Percentiles rank a stretch among this genome's conserved stretches.
Evolutionary conservation across 1,139 yeast genomes (phyloP).

Genomic region (Geotrichum histeridarum): DNA sequence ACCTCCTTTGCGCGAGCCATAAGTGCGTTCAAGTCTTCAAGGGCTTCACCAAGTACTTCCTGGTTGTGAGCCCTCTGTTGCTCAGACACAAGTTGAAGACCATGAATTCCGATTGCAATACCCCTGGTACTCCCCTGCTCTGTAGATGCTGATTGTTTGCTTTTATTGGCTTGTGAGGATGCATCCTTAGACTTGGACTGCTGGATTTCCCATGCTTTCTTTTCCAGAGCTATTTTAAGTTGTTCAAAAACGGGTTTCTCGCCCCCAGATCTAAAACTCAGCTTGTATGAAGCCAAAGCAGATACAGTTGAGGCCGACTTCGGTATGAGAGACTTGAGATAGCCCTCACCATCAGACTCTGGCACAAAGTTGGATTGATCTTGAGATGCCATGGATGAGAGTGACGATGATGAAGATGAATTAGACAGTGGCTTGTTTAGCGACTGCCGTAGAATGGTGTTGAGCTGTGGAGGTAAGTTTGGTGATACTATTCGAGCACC

Average conservation of each 20-base stretch:
- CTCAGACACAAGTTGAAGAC: conserved; percentile 59
- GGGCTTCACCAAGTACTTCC: conserved; percentile 57
- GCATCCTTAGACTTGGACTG: too few relatives aligned
- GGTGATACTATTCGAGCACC: conserved; percentile 53
- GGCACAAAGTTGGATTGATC: conserved; percentile 3
- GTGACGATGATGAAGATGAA: neutral
- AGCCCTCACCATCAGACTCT: conserved; percentile 25
- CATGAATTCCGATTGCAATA: conserved; percentile 53
- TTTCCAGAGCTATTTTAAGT: conserved; percentile 27
- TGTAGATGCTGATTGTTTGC: too few relatives aligned
- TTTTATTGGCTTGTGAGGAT: too few relatives aligned
- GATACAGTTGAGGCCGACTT: conserved; percentile 20
- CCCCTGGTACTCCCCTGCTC: neutral
- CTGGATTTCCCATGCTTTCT: conserved; percentile 24
- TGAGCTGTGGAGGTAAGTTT: conserved; percentile 30
- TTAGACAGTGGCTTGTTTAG: conserved; percentile 15
- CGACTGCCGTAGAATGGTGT: conserved; percentile 12
- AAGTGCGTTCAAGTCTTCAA: conserved; percentile 71
- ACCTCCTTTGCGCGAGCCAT: conserved; percentile 77
- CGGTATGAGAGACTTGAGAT: conserved; percentile 29
- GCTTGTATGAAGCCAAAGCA: conserved; percentile 20
- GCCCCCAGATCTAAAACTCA: conserved; percentile 39
- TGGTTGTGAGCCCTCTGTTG: conserved; percentile 57
- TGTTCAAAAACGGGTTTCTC: conserved; percentile 33
- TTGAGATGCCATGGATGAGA: neutral